Conservation (phyloP, 441 rosid species). For the Lepidium campestre region DNA sequence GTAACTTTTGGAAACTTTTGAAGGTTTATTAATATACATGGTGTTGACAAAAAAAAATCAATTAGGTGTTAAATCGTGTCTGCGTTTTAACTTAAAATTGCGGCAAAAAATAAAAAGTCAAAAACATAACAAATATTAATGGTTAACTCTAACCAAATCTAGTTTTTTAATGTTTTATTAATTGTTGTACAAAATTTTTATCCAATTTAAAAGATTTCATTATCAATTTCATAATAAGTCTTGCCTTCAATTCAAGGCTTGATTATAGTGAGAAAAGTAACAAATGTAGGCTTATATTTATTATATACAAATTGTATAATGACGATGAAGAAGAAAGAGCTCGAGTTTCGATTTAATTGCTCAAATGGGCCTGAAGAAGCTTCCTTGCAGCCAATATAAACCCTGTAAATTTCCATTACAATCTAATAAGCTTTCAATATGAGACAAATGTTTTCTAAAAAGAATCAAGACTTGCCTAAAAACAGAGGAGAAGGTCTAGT, state of each 20-base stretch:
- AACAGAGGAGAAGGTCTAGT: slow-evolving; percentile 61
- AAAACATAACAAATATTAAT: no score
- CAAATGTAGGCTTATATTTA: not conserved
- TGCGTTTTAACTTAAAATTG: no score
- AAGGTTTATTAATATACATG: no score
- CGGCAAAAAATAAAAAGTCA: no score
- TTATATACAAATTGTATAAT: not conserved
- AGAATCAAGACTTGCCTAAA: slow-evolving; percentile 40
- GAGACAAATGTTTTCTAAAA: not conserved
- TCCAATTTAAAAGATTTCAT: no score
- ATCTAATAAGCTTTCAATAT: not conserved
- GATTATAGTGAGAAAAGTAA: not conserved
- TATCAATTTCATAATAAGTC: not conserved
- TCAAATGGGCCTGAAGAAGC: slow-evolving; percentile 55
- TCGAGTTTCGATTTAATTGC: slow-evolving; percentile 8
- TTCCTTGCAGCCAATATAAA: slow-evolving; percentile 75
- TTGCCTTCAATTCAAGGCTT: slow-evolving; percentile 9
- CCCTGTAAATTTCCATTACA: slow-evolving; percentile 36
- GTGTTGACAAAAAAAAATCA: no score
- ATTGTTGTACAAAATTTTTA: no score
- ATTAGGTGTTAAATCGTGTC: no score
- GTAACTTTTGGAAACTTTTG: no score
- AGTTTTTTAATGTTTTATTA: no score
- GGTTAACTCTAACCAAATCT: no score
- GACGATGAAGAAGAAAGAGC: slow-evolving; percentile 15